Percentiles rank a stretch among this genome's conserved stretches.
Evolutionary conservation across 73 alveolate species (phyloP).

Genomic region (Strombidium stylifer): DNA sequence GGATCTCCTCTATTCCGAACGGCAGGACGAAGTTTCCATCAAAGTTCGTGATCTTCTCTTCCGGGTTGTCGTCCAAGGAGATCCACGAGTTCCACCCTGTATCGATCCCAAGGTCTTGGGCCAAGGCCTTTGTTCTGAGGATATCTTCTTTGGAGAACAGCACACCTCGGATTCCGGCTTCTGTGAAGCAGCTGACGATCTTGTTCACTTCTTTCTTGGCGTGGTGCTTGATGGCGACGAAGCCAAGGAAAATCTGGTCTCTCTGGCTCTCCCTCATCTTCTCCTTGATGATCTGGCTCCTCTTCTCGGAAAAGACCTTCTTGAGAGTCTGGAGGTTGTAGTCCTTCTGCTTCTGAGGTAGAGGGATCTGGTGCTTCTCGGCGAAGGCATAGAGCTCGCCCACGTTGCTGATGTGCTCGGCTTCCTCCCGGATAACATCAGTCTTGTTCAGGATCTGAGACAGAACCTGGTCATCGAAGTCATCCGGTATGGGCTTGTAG

Average conservation of each 20-base stretch:
- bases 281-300: constrained; percentile 10
- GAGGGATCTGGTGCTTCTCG: background rate
- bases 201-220: constrained; percentile 34
- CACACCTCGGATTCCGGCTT: constrained; percentile 62
- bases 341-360: background rate
- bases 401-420: background rate
- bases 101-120: constrained; percentile 52
- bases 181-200: constrained; percentile 19
- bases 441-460: background rate
- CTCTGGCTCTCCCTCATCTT: constrained; percentile 2
- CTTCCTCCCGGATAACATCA: background rate
- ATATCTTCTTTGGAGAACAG: constrained; percentile 52
- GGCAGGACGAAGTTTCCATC: constrained; percentile 61
- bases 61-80: constrained; percentile 34
- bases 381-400: background rate
- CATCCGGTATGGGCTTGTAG: too few species aligned
- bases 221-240: constrained; percentile 44
- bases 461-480: too few species aligned
- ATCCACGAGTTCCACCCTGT: constrained; percentile 62
- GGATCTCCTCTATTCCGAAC: constrained; percentile 50
- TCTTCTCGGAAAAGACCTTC: background rate
- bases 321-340: background rate
- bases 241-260: constrained; percentile 46
- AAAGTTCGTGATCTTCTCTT: constrained; percentile 23
- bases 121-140: constrained; percentile 39